Conservation (phyloP, 2,329 filamentous ascomycete genomes). For the Taxawa tesnikishii region DNA sequence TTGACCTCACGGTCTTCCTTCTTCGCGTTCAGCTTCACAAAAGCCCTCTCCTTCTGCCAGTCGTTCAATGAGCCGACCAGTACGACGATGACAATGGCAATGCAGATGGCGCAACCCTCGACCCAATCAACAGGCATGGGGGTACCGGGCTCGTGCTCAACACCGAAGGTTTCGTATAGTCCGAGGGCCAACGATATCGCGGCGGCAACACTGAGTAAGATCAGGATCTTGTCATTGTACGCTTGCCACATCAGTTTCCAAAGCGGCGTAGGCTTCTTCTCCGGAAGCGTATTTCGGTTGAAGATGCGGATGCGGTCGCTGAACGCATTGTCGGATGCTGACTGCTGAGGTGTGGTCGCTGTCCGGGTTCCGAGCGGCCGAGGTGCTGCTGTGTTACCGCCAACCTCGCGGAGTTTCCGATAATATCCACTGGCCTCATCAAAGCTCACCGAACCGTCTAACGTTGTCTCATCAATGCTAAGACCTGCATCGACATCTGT, state of each 20-base stretch:
- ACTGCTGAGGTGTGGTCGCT: constrained; percentile 2
- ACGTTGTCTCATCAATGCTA: constrained; percentile 36
- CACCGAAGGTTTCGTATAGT: constrained; percentile 52
- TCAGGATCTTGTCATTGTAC: constrained; percentile 63
- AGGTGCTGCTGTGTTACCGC: background rate
- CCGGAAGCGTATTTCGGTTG: constrained; percentile 49
- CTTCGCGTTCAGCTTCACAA: constrained; percentile 47
- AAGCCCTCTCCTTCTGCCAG: constrained; percentile 57
- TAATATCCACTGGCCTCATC: constrained; percentile 34
- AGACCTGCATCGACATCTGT: constrained; percentile 37
- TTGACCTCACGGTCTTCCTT: constrained; percentile 55
- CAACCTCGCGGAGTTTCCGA: constrained; percentile 13
- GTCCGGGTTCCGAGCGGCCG: constrained; percentile 7
- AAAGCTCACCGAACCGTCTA: constrained; percentile 35
- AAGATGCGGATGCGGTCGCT: constrained; percentile 49
- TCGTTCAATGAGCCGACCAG: constrained; percentile 52
- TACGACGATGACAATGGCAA: constrained; percentile 53
- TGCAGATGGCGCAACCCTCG: constrained; percentile 54
- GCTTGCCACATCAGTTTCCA: constrained; percentile 53
- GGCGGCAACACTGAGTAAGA: constrained; percentile 56
- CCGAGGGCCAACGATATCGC: constrained; percentile 57
- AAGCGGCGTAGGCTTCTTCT: constrained; percentile 50
- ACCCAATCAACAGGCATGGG: constrained; percentile 48
- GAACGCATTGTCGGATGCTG: constrained; percentile 20
- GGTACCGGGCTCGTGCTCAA: constrained; percentile 26